Evolutionary conservation across 2,329 filamentous ascomycete species (phyloP), one percentile per base, ranked within the genome.

Genomic region (Monilinia polystroma): DNA sequence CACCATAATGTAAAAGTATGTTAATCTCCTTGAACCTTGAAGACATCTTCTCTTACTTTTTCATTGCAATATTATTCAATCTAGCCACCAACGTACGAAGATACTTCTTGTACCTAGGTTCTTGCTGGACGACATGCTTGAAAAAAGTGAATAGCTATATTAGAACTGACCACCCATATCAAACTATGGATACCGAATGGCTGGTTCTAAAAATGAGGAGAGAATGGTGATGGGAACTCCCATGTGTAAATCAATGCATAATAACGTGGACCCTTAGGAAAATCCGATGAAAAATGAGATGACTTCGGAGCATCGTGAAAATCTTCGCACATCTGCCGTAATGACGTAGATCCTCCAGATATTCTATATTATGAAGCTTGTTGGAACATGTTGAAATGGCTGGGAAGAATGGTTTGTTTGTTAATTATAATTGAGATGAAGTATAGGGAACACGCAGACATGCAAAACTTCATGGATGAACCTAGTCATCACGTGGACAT

Each of bases 191-290:
- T 29, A 18, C 10, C n/a, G 2, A 60, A 41, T 55, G 57, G 23
- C 47, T 54, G 26, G 47, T n/a, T 53, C 26, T 2, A 7, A 52
- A 52, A 53, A 41, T 23, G 54, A n/a, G 49, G 56, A 35, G 14
- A 16, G 8, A 53, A 14, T n/a, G 14, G 14, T 60, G 45, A 66
- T 56, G 60, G 63, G 63, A 60, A 53, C 38, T 23, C 23, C 63
- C 63, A 53, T 66, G 63, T 66, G 63, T 29, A 23, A 51, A 66
- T 66, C 63, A 66, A 66, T 66, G 63, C 63, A 60, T 52, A 59
- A 60, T 43, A 59, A 45, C 38, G 18, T 60, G 45, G 63, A 58
- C 53, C 32, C n/a, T 52, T 62, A 51, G 20, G 45, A 26, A 43
- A 35, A 57, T 57, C 54, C 35, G 38, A 57, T 57, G 4, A 12